These are phyloP conservation scores for Xylariales sp. DNA, from an alignment of 2,329 filamentous ascomycete species.

Conservation along the genomic window DNA sequence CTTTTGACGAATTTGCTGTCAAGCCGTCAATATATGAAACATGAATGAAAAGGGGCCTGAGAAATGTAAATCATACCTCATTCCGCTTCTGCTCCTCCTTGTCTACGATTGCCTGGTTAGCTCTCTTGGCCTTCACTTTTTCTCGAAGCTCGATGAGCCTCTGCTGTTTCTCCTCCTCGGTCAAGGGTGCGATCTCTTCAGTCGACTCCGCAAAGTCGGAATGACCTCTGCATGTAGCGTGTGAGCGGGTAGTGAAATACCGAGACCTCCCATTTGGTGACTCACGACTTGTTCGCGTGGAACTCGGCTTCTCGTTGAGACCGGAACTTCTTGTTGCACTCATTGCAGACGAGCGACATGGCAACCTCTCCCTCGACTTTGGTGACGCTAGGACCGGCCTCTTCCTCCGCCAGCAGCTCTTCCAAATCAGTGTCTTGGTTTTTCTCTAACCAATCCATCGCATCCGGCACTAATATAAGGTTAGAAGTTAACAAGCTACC, in stretches of 20 bases:
- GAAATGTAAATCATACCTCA: conserved; percentile 66
- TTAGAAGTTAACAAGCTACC: not conserved
- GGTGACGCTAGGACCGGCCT: conserved; percentile 63
- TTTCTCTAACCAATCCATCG: conserved; percentile 93
- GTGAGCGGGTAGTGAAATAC: conserved; percentile 19
- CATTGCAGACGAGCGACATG: conserved; percentile 89
- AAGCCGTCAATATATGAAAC: conserved; percentile 31
- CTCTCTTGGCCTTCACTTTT: conserved; percentile 78
- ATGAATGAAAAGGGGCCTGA: not conserved
- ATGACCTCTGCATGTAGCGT: conserved; percentile 71
- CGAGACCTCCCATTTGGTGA: conserved; percentile 25
- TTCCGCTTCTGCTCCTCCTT: conserved; percentile 87
- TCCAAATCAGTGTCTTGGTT: conserved; percentile 90
- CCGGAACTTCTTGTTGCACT: conserved; percentile 92
- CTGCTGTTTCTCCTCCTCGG: conserved; percentile 89
- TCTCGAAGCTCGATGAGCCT: conserved; percentile 79
- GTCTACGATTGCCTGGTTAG: conserved; percentile 74
- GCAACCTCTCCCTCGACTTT: conserved; percentile 78
- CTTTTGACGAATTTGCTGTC: conserved; percentile 80
- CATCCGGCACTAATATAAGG: conserved; percentile 76
- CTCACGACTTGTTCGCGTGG: conserved; percentile 86
- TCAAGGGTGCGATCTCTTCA: conserved; percentile 90
- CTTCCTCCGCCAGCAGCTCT: conserved; percentile 74
- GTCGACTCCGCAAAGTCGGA: conserved; percentile 92
- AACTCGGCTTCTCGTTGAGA: conserved; percentile 85